Base-by-base conservation (phyloP, 345 rosid species). In the Salix purpurea region DNA sequence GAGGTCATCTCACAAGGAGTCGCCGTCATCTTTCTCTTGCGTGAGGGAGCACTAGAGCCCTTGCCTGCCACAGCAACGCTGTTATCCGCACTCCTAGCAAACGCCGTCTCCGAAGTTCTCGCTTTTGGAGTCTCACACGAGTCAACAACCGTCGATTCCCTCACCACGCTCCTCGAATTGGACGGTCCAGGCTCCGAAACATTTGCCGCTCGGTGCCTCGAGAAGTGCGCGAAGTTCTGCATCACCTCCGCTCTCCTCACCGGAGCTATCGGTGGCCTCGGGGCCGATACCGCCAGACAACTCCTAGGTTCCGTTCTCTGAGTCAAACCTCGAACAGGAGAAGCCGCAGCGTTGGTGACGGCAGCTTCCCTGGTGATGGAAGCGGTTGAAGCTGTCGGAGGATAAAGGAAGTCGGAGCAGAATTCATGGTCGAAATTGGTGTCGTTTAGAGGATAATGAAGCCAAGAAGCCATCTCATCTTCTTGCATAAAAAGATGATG, bases 401-500 rank as follows among this genome's bases (percentile, higher is more conserved):
- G 62, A 72, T 85, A 80, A 37, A 87, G 81, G 75, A 91, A 86
- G 84, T 87, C 91, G 81, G 89, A 79, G 84, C 91, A 86, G 83
- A 94, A 86, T 82, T 94, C 93, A 14, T 86, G 75, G 75, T 84
- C 89, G 77, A 90, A 89, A 76, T 85, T 78, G 46, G 85, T 67
- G 7, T 88, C 86, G 34, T 77, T 66, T 71, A 89, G 89, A 65
- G 96, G 97, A 79, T 80, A 84, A 54, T 89, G 94, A 74, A 91
- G 96, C 99, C 99, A 93, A 5, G 96, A 87, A n/a, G 91, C 77
- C 97, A 93, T 91, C 81, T 95, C 99, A 64, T 90, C 97, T 80
- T 95, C 99, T 39, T 93, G 97, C 74, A 91, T 89, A 73, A 95
- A 90, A 24, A 91, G 89, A 70, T 82, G 84, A 21, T 80, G 85